Conservation (phyloP, 148 eudicot genomes). For the Euryodendron excelsum region DNA sequence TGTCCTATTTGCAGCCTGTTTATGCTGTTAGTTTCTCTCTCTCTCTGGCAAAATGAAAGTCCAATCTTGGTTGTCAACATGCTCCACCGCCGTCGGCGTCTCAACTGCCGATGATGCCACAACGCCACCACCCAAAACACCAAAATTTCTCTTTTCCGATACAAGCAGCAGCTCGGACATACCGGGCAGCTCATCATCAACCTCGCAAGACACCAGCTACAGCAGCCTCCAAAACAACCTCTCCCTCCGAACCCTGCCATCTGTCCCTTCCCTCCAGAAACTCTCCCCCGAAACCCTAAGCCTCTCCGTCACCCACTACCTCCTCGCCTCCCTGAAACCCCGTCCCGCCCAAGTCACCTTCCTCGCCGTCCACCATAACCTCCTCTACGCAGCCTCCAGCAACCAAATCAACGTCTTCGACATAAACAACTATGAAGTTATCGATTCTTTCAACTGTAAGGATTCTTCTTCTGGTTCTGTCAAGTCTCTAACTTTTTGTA, state of each 20-base stretch:
- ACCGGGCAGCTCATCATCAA: slow-evolving; percentile 9
- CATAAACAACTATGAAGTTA: slow-evolving; percentile 14
- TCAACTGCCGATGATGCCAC: slow-evolving; percentile 14
- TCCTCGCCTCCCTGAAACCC: slow-evolving; percentile 33
- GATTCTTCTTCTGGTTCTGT: slow-evolving; percentile 37
- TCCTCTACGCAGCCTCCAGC: slow-evolving; percentile 59
- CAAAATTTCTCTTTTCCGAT: slow-evolving; percentile 17
- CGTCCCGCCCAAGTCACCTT: slow-evolving; percentile 26
- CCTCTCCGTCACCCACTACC: slow-evolving; percentile 28
- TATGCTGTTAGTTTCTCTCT: neutral
- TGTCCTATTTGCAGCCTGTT: too few relatives aligned
- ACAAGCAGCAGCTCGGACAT: slow-evolving; percentile 24
- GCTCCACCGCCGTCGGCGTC: slow-evolving; percentile 25
- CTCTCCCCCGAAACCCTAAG: slow-evolving; percentile 31
- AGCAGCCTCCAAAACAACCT: slow-evolving; percentile 40
- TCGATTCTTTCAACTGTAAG: slow-evolving; percentile 38
- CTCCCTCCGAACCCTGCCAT: slow-evolving; percentile 65
- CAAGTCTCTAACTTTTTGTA: slow-evolving; percentile 48
- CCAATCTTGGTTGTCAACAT: slow-evolving; percentile 29
- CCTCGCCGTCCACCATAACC: slow-evolving; percentile 30
- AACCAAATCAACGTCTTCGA: slow-evolving; percentile 49
- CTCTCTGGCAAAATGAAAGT: slow-evolving; percentile 32
- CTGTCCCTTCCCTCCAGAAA: slow-evolving; percentile 66
- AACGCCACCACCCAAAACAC: slow-evolving; percentile 11
- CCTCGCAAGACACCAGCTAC: slow-evolving; percentile 17